Conservation (phyloP, 257 asterid genomes). For the Fraxinus quadrangulata region DNA sequence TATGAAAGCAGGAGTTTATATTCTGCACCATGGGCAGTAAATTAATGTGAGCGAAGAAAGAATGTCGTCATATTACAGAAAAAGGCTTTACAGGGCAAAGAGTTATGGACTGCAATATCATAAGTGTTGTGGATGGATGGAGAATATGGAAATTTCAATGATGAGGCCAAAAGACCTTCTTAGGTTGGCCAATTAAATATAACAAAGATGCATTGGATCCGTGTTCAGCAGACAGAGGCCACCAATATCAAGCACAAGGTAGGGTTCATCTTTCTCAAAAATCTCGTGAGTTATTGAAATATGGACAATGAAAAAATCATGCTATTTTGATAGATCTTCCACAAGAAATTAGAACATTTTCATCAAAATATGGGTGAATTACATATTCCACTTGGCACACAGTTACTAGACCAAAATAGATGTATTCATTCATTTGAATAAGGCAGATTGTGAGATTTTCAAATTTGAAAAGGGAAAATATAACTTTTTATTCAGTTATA, state of each 20-base stretch:
- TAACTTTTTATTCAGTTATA: background rate
- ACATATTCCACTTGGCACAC: background rate
- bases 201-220: background rate
- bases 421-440: background rate
- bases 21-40: conserved; percentile 6
- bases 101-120: background rate
- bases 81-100: background rate
- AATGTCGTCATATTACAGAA: background rate
- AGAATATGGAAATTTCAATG: background rate
- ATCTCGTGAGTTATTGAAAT: background rate
- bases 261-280: background rate
- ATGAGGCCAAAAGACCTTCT: background rate
- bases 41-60: background rate
- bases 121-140: background rate
- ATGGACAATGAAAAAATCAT: background rate
- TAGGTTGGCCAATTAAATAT: background rate
- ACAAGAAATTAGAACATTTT: background rate
- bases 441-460: background rate
- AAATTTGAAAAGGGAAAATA: background rate
- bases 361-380: background rate
- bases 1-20: background rate
- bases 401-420: background rate
- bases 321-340: background rate
- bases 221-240: background rate
- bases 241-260: background rate